Evolutionary conservation across 495 filamentous ascomycete genomes (phyloP).

Genomic region (Aspergillus sclerotiicarbonarius): DNA sequence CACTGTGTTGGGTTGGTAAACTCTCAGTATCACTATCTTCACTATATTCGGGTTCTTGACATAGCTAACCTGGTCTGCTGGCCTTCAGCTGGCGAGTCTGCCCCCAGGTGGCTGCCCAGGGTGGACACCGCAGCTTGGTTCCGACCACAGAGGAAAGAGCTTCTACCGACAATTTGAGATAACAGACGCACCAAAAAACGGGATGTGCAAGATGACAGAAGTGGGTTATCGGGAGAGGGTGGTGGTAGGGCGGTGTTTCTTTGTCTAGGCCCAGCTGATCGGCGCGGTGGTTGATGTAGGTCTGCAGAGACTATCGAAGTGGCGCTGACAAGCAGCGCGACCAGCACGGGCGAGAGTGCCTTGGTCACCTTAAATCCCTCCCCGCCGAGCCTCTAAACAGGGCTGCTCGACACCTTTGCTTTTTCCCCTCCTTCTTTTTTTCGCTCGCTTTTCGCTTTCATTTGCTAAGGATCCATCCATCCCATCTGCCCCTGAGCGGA

Average conservation of each 20-base stretch:
- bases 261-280: not conserved
- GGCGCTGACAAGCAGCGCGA: constrained; percentile 13
- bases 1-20: not conserved
- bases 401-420: not conserved
- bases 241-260: not conserved
- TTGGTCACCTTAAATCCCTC: not conserved
- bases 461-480: no score
- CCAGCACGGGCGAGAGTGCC: not conserved
- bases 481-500: not conserved
- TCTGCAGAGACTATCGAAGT: constrained; percentile 16
- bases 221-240: not conserved
- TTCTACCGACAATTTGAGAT: no score
- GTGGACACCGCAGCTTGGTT: not conserved
- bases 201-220: not conserved
- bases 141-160: no score
- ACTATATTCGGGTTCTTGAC: not conserved
- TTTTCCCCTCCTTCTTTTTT: not conserved
- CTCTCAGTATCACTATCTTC: not conserved
- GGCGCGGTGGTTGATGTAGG: not conserved
- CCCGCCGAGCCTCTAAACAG: not conserved
- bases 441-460: no score
- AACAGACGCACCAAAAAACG: not conserved
- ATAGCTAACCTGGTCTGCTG: not conserved
- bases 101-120: not conserved
- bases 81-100: no score